Base-by-base conservation (phyloP, 2,329 filamentous ascomycete species). In the Dothideomycetes sp. region DNA sequence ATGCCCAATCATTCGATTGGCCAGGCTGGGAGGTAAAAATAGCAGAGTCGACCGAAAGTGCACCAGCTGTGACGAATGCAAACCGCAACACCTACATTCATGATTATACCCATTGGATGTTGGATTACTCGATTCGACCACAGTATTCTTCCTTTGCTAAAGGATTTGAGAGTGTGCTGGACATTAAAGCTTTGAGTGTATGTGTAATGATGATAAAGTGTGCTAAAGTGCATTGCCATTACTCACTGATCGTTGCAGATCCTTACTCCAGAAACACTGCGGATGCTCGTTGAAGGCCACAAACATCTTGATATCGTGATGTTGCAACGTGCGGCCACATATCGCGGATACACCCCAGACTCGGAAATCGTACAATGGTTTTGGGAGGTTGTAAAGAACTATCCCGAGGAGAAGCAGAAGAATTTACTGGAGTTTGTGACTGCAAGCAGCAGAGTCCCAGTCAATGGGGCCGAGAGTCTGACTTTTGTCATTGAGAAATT, bases 391-490 rank as follows among this genome's bases (percentile, higher is more conserved):
- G 82, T 94, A 1, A 73, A 73, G 47, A 60, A 57, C 27, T 91
- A 75, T 54, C 70, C 77, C 43, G 70, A 80, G 12, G 68, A 73
- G 33, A 81, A 88, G 68, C 81, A 81, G 60, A 74, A 78, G 38
- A 77, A 76, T 51, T 64, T 98, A 24, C 69, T 98, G 22, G 87
- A 95, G 57, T 98, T 98, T 53, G 88, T 98, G 19, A 98, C 91
- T 11, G 89, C 89, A 0, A 89, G 81, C 51, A 88, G 95, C 54
- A 75, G 91, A 2, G 75, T 96, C 2, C 91, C 91, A 0, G 84
- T 94, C 0, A 87, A 84, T 15, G 91, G 91, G 3, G 77, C 88
- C 54, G 73, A 75, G 46, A 86, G 83, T 50, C 66, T 96, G 34
- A 79, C 83, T 52, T 96, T 96, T 59, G 75, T 84, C 11, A 72